Evolutionary conservation across 179 eudicot species (phyloP), one percentile per base, ranked within the genome.

Genomic region (Silene noctiflora): DNA sequence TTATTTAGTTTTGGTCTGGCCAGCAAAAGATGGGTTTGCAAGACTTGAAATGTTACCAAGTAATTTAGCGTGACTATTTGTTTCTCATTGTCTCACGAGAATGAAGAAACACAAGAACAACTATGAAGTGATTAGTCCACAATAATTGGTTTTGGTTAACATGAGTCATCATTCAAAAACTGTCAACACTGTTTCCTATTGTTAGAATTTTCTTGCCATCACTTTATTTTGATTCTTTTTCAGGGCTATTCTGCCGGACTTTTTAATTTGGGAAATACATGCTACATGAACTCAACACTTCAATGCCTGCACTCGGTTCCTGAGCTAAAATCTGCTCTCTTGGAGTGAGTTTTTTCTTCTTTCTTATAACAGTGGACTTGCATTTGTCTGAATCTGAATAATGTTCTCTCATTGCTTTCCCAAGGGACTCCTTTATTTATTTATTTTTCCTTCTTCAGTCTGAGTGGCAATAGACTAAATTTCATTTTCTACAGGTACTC

Each of bases 281-380:
- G 98, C 75, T 94, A 94, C 85, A 94, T 94, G 98, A 94, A 94
- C 81, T 94, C 98, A 20, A 94, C 97, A 0, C 67, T 94, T 42
- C 98, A 94, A 74, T 94, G 97, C 81, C 77, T 94, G 79, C 96
- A 91, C 86, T 89, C 96, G 21, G 98, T 94, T 81, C 96, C 98
- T 70, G 98, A 94, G 84, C 79, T 94, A 83, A 94, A 92, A 81
- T 94, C 98, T 77, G 91, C 96, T 67, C 76, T 92, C 74, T 80
- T 85, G 67, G 81, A 84, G 98, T 92, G 73, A 85, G 93, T 78
- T 73, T 4, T 35, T 35, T 77, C 60, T 71, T 65, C 71, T 48
- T 35, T 14, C 55, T 11, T 25, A 29, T 24, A 29, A 4, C 2
- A 42, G 25, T 55, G 19, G 69, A 33, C 56, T 42, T 71, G 71